Percentiles rank a stretch among this genome's conserved stretches.
These are phyloP conservation scores for Agrostemma githago DNA, from an alignment of 148 eudicot species.

Conservation along the genomic window DNA sequence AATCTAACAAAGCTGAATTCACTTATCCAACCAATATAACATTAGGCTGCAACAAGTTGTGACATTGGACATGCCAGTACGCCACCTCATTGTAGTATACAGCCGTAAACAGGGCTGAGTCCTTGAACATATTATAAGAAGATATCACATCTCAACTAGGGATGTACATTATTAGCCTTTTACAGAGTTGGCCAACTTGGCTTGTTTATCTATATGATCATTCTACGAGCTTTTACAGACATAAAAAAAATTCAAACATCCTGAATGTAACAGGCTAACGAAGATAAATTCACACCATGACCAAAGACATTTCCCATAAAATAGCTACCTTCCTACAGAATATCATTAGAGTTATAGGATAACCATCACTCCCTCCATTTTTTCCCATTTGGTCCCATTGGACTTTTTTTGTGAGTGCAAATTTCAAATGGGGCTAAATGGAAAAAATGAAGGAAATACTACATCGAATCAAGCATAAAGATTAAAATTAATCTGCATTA, in stretches of 20 bases:
- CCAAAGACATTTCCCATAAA: not conserved
- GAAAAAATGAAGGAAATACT: not conserved
- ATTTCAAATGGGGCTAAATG: too few relatives aligned
- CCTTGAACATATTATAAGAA: not conserved
- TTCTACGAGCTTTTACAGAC: not conserved
- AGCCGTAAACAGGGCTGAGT: too few relatives aligned
- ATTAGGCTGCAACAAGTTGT: too few relatives aligned
- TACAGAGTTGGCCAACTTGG: not conserved
- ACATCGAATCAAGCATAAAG: not conserved
- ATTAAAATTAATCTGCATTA: constrained; percentile 15
- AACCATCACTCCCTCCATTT: not conserved
- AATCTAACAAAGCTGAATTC: too few relatives aligned
- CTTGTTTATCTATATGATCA: not conserved
- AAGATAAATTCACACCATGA: not conserved
- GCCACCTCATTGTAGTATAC: too few relatives aligned
- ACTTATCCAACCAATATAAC: too few relatives aligned
- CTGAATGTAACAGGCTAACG: not conserved
- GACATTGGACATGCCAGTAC: too few relatives aligned
- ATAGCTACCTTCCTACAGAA: not conserved
- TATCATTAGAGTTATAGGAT: not conserved
- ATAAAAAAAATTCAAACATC: too few relatives aligned
- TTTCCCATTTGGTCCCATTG: too few relatives aligned
- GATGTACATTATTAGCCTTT: not conserved
- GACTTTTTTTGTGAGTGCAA: too few relatives aligned
- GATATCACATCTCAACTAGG: not conserved